Base-by-base conservation (phyloP, 768 basidiomycete genomes). In the Naganishia friedmannii region DNA sequence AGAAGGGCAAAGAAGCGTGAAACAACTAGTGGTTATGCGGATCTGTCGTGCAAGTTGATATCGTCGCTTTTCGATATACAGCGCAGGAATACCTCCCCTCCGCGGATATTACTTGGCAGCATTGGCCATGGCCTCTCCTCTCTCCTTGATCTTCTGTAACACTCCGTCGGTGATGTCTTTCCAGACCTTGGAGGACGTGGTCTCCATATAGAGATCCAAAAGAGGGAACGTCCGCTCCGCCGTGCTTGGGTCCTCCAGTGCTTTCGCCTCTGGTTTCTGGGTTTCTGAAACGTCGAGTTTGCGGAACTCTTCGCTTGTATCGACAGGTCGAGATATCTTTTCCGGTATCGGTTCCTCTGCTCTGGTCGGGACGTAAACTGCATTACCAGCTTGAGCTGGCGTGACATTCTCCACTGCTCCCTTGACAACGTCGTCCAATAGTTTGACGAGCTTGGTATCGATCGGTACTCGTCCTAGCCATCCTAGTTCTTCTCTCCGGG, bases 401-500 rank as follows among this genome's bases (percentile, higher is more conserved):
- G 66, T 12, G 39, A 72, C 32, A 70, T 71, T 31, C 74, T 45
- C 53, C 75, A 75, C 31, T 74, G 74, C 57, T 76, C 67, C 74
- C 31, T 79, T 67, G 66, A 83, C 84, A 45, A 85, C 87, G 4
- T 86, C 88, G 76, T 98, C 95, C 72, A 99, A 82, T 66, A 98
- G 79, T 26, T 86, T 86, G 53, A 93, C 93, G 37, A 99, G 86
- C 74, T 91, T 92, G 0, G 91, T 89, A 83, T 98, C 96, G 48
- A 99, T 89, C 7, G 96, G 96, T 46, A 99, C 83, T 53, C 90
- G 86, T 13, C 96, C 96, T 67, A 99, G 83, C 78, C 93, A 96
- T 57, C 77, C 79, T 45, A 97, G 75, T 0, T 84, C 85, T 76
- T 94, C 91, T 63, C 85, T 85, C 72, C 84, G 84, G 4, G 91